Percentiles rank a stretch among this genome's conserved stretches.
Evolutionary conservation across 2,329 filamentous ascomycete genomes (phyloP).

Genomic region (Cryphonectria naterciae): DNA sequence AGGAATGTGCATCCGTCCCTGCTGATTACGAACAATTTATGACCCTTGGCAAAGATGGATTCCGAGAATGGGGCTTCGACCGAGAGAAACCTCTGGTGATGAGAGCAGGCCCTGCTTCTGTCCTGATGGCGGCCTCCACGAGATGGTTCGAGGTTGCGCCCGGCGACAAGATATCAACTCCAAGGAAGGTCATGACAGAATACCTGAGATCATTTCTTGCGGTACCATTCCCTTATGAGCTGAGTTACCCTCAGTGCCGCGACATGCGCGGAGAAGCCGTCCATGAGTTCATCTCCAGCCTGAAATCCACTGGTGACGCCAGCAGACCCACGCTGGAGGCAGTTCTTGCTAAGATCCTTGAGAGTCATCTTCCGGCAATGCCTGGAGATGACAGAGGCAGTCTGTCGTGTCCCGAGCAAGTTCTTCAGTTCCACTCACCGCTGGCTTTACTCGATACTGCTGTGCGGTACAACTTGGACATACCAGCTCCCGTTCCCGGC

Average conservation of each 20-base stretch:
- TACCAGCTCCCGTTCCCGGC: background rate
- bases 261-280: conserved; percentile 5
- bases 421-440: conserved; percentile 64
- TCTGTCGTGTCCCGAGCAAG: conserved; percentile 23
- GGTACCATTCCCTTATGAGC: conserved; percentile 24
- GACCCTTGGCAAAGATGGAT: background rate
- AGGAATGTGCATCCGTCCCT: conserved; percentile 1
- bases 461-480: conserved; percentile 49
- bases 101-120: conserved; percentile 7
- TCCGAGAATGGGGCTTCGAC: conserved; percentile 15
- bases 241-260: conserved; percentile 23
- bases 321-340: background rate
- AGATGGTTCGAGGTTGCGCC: conserved; percentile 23
- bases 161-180: background rate
- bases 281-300: conserved; percentile 12
- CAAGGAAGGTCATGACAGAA: conserved; percentile 8
- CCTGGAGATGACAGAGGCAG: background rate
- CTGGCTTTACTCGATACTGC: conserved; percentile 67
- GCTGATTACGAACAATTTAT: conserved; percentile 12
- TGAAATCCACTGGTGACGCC: conserved; percentile 4
- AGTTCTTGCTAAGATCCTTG: conserved; percentile 11
- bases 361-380: conserved; percentile 2
- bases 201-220: conserved; percentile 18
- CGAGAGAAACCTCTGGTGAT: conserved; percentile 22
- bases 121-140: conserved; percentile 16